These are phyloP conservation scores for Kodamaea restingae DNA, from an alignment of 805 yeast species.

Conservation along the genomic window DNA sequence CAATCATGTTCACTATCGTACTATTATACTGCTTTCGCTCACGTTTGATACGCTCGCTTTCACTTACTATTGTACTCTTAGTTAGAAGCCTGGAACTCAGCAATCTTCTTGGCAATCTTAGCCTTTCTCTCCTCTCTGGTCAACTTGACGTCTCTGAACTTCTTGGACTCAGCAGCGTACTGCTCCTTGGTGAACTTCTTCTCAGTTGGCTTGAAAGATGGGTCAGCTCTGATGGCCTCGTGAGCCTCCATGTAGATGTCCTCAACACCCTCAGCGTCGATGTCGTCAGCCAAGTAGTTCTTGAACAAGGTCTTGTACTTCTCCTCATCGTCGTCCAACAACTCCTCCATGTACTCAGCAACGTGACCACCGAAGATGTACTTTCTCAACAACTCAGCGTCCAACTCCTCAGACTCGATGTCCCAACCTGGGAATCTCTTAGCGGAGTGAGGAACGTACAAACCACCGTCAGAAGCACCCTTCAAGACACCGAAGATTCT, in stretches of 20 bases:
- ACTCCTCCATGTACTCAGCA: constrained; percentile 99
- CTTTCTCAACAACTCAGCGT: constrained; percentile 94
- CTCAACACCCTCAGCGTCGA: constrained; percentile 95
- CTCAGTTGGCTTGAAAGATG: constrained; percentile 82
- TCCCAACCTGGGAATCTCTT: constrained; percentile 99
- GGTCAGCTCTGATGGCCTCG: constrained; percentile 94
- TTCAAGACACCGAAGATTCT: constrained; percentile 98
- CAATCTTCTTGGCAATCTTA: constrained; percentile 88
- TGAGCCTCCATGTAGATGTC: constrained; percentile 94
- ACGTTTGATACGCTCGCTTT: too few relatives aligned
- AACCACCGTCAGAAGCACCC: constrained; percentile 99
- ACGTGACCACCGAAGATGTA: constrained; percentile 99
- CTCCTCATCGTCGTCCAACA: constrained; percentile 99
- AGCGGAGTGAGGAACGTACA: constrained; percentile 98
- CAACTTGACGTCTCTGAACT: constrained; percentile 85
- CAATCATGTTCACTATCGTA: too few relatives aligned
- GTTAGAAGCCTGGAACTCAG: constrained; percentile 63
- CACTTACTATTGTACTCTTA: constrained; percentile 3
- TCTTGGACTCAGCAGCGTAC: constrained; percentile 95
- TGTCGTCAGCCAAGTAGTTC: constrained; percentile 93
- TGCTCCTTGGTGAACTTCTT: constrained; percentile 95
- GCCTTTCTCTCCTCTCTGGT: constrained; percentile 89
- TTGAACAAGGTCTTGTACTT: constrained; percentile 95
- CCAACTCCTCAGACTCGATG: constrained; percentile 96
- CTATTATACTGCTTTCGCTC: too few relatives aligned